Evolutionary conservation across 2,329 filamentous ascomycete genomes (phyloP), one percentile per base, ranked within the genome.

Genomic region (Fusarium pseudonygamai): DNA sequence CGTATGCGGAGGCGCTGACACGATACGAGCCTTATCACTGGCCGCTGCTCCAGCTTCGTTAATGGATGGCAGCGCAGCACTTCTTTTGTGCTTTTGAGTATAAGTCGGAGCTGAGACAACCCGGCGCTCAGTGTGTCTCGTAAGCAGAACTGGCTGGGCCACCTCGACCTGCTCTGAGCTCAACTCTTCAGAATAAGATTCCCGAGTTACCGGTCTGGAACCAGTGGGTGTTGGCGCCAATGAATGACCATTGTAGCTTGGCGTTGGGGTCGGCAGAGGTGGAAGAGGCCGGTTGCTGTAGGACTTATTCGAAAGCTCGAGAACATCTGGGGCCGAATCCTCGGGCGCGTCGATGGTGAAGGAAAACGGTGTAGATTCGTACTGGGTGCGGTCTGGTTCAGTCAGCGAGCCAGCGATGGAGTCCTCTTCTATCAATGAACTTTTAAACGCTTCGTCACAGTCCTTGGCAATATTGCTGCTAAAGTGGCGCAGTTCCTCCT

Each of bases 371-470:
- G 82, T 85, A 6, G 81, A 80, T 63, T 83, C 80, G 34, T 81
- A 79, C 49, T 77, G 75, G 43, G 73, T 78, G 47, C 74, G 75
- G 22, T 82, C 78, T 14, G 60, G 67, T 32, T 84, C 81, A 7
- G 80, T 78, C 45, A 82, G 72, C 9, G 80, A 82, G 37, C 78
- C 79, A 22, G 78, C 80, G 34, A 80, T 78, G 1, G 83, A 83
- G 18, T 82, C 80, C 22, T 83, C 82, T 24, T 81, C 79, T 20
- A 88, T 82, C 16, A 89, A 75, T 15, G 86, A 87, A 75, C 92
- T 91, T 78, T 94, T 95, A 84, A 98, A 98, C 3, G 95, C 95
- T 78, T 96, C 93, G 78, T 98, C 95, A 78, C 95, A 97, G 66
- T 96, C 93, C 81, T 94, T 94, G 56, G 94, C 94, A 69, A 98